Conservation (phyloP, 2,329 filamentous ascomycete species). For the Alternaria triticina region DNA sequence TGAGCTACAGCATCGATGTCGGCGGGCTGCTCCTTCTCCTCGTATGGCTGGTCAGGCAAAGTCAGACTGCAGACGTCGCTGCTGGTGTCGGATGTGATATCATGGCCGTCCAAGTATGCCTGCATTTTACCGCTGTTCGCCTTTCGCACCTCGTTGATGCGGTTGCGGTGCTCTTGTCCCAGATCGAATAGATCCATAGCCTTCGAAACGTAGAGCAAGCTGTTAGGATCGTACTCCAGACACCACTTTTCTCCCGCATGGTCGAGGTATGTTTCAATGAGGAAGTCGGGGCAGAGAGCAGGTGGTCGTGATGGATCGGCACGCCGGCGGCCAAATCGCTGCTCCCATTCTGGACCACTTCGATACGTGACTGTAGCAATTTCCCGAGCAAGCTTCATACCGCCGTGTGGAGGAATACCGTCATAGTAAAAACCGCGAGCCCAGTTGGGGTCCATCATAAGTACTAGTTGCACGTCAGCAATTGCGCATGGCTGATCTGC, state of each 20-base stretch:
- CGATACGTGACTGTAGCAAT: constrained; percentile 98
- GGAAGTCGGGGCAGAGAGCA: constrained; percentile 93
- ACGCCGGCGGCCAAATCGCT: constrained; percentile 84
- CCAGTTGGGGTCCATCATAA: constrained; percentile 99
- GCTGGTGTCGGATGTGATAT: constrained; percentile 26
- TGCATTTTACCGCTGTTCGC: constrained; percentile 66
- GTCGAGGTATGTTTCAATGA: constrained; percentile 98
- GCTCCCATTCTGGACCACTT: constrained; percentile 96
- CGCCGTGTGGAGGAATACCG: constrained; percentile 84
- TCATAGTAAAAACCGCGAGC: constrained; percentile 88
- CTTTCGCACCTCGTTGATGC: constrained; percentile 66
- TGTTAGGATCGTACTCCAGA: constrained; percentile 94
- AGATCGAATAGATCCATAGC: constrained; percentile 99
- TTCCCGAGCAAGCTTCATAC: constrained; percentile 97
- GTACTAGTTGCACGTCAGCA: constrained; percentile 58
- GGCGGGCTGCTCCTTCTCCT: constrained; percentile 72
- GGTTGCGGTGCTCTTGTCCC: constrained; percentile 71
- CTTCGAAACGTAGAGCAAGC: constrained; percentile 93
- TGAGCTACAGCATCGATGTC: constrained; percentile 28
- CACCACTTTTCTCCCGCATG: constrained; percentile 99
- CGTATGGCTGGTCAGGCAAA: constrained; percentile 81
- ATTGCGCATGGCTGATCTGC: background rate
- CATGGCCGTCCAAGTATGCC: constrained; percentile 46
- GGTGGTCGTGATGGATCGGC: constrained; percentile 87
- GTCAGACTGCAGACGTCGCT: constrained; percentile 75